These are phyloP conservation scores for Spergularia marina DNA, from an alignment of 148 eudicot species.

Conservation along the genomic window DNA sequence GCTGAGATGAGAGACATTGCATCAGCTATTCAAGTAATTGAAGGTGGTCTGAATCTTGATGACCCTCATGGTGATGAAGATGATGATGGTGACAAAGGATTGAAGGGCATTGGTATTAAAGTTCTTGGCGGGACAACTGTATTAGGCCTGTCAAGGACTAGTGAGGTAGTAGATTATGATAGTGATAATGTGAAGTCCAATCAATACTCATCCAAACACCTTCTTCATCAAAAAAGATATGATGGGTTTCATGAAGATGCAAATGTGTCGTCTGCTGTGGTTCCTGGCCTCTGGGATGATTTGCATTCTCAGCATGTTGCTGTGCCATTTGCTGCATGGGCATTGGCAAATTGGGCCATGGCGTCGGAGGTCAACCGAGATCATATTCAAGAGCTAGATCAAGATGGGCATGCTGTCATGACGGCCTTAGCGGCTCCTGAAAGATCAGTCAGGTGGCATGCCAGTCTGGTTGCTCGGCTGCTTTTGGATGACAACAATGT, in stretches of 20 bases:
- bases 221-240: slow-evolving; percentile 41
- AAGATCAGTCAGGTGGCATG: slow-evolving; percentile 98
- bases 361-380: slow-evolving; percentile 78
- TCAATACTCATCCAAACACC: slow-evolving; percentile 30
- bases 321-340: slow-evolving; percentile 98
- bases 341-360: slow-evolving; percentile 96
- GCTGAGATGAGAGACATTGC: slow-evolving; percentile 95
- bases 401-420: slow-evolving; percentile 86
- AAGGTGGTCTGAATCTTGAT: slow-evolving; percentile 92
- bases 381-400: slow-evolving; percentile 89
- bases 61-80: slow-evolving; percentile 56
- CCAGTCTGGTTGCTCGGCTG: slow-evolving; percentile 83
- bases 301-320: slow-evolving; percentile 95
- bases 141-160: slow-evolving; percentile 66
- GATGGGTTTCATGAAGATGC: slow-evolving; percentile 43
- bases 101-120: slow-evolving; percentile 90
- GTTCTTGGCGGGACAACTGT: slow-evolving; percentile 93
- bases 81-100: slow-evolving; percentile 69
- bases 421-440: slow-evolving; percentile 89
- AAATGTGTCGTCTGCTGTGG: slow-evolving; percentile 66
- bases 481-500: slow-evolving; percentile 74
- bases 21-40: slow-evolving; percentile 86
- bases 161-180: slow-evolving; percentile 38
- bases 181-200: slow-evolving; percentile 24
- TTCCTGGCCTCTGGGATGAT: slow-evolving; percentile 99